Evolutionary conservation across 768 basidiomycete species (phyloP).

Genomic region (Infundibulicybe gibba): DNA sequence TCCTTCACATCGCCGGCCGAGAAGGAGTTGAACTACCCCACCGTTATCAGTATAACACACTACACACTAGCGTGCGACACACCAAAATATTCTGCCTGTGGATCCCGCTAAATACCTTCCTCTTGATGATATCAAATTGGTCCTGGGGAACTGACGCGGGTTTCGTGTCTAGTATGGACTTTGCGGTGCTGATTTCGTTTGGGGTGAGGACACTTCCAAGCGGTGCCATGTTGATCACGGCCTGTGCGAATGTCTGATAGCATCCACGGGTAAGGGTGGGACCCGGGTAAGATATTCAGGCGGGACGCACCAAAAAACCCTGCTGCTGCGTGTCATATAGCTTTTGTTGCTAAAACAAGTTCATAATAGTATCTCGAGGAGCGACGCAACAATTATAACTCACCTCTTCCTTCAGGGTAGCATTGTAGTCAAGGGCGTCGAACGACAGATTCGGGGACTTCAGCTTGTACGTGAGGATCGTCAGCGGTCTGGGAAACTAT

Average conservation of each 20-base stretch:
- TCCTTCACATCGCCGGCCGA: constrained; percentile 20
- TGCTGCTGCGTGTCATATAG: constrained; percentile 17
- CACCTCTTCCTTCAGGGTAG: constrained; percentile 21
- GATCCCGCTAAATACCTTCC: constrained; percentile 18
- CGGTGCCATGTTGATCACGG: constrained; percentile 22
- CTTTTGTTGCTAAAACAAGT: constrained; percentile 19
- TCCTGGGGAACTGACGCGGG: constrained; percentile 22
- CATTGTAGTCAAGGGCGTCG: constrained; percentile 24
- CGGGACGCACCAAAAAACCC: constrained; percentile 23
- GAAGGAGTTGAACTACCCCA: constrained; percentile 28
- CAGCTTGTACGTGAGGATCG: constrained; percentile 24
- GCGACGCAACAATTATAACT: background rate
- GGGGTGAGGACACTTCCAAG: constrained; percentile 18
- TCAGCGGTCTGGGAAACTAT: constrained; percentile 15
- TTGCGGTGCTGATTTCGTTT: constrained; percentile 17
- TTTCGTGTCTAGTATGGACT: constrained; percentile 17
- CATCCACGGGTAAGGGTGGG: background rate
- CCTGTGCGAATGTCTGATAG: constrained; percentile 24
- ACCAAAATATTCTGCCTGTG: constrained; percentile 26
- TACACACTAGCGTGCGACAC: background rate
- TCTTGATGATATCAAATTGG: constrained; percentile 21
- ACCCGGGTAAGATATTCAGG: background rate
- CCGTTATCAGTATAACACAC: background rate
- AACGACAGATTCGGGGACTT: constrained; percentile 23
- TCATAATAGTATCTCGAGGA: background rate